Conservation (phyloP, 495 filamentous ascomycete species). For the Aspergillus heteromorphus region DNA sequence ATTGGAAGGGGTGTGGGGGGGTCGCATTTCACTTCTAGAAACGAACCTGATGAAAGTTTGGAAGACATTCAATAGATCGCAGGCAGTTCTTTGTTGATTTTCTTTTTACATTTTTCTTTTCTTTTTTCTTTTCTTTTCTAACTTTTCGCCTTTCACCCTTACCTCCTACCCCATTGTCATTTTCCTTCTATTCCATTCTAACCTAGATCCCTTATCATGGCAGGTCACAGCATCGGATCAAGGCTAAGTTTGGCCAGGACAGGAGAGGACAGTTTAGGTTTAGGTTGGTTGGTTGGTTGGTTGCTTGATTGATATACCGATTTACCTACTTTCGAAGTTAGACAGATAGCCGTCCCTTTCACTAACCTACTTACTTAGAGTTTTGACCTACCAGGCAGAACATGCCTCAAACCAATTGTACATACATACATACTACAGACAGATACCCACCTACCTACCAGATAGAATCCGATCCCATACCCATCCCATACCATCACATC, state of each 20-base stretch:
- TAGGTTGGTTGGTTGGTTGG: background rate
- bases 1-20: background rate
- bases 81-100: background rate
- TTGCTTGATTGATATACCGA: background rate
- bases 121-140: background rate
- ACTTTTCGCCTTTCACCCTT: background rate
- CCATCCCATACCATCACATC: no score
- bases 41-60: background rate
- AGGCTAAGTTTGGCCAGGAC: no score
- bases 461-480: no score
- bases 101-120: background rate
- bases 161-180: background rate
- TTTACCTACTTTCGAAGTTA: background rate
- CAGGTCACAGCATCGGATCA: background rate
- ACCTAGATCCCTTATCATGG: background rate
- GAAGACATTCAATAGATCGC: background rate
- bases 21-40: no score
- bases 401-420: background rate
- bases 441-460: background rate
- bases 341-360: no score
- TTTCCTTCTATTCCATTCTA: background rate
- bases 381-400: no score
- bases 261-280: no score
- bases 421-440: background rate
- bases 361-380: background rate